Base-by-base conservation (phyloP, 495 filamentous ascomycete species). In the Trichodelitschia bisporula region DNA sequence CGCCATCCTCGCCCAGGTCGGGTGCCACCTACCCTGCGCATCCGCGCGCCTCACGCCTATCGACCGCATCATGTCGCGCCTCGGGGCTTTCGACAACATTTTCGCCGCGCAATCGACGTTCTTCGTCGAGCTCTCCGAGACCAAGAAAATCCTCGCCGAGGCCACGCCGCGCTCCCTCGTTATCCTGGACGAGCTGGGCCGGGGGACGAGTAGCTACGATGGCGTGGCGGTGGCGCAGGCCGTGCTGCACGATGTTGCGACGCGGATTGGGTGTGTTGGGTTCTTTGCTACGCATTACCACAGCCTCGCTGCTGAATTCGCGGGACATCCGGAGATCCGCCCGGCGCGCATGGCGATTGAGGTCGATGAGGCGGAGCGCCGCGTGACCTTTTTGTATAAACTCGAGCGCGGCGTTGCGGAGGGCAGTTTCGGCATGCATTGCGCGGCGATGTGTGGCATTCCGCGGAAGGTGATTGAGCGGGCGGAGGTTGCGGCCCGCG, bases 251-350 rank as follows among this genome's bases (percentile, higher is more conserved):
- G 83, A 99, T 40, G 63, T 95, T 25, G 83, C 86, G 14, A 77
- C 76, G 4, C 78, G 92, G 45, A 74, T 92, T 28, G 89, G 89
- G 36, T 89, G 84, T 21, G 47, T 89, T 17, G 86, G 89, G 18
- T 93, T 92, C 66, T 99, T 99, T 48, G 86, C 86, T 3, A 99
- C 89, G 0, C 86, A 99, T 45, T 99, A 99, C 49, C 89, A 92
- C 48, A 82, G 73, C 10, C 62, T 99, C 8, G 82, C 89, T 4
- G 64, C 72, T 1, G 89, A 95, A 46, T 99, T 95, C 45, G 66
- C 68, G 30, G 52, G 56, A 15, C 89, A 95, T 46, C 82, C 89
- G 0, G 83, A 95, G 48, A 73, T 99, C 26, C 48, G 64, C 11
- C 64, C 79, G 2, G 74, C 70, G 45, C 60, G 89, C 8, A 99